Evolutionary conservation across 805 yeast genomes (phyloP), one percentile per base, ranked within the genome.

Genomic region (Isabelozyma rhagii): DNA sequence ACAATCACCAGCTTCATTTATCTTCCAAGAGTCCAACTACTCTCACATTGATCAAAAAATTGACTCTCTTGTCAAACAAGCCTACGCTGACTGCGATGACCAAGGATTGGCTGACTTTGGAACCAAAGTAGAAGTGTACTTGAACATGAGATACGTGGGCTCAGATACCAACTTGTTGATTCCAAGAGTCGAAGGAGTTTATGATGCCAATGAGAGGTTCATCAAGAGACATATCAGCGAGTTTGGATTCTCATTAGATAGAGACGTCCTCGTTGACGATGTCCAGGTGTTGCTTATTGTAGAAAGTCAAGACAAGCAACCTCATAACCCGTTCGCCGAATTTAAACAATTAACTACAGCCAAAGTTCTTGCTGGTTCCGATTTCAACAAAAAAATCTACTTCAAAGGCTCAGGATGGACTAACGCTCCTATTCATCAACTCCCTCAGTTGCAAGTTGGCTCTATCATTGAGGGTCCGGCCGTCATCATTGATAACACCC

Each of bases 131-230:
- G 96, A 90, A 59, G 79, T 79, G 42, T 88, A 79, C 56, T 69
- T 91, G 53, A 91, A 91, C 62, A 71, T 91, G 75, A 78, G 96
- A 60, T 92, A 88, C 62, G 82, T 82, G 53, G 97, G 97, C 8
- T 86, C 96, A n/a, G 97, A 92, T 60, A 87, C 97, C 2, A 84
- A 87, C 40, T 69, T 92, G 53, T 86, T 91, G 87, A 81, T 87
- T n/a, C 67, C 67, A 17, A 66, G 68, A 43, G 41, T 9, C 5
- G 65, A 60, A 17, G 62, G 59, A 7, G 55, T 57, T 27, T 55
- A 64, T 51, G 55, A 64, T 49, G 61, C 66, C 11, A 63, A 55
- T 34, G 34, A 45, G 9, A 50, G 50, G 39, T 71, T 71, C 48
- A 51, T 69, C 6, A 52, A 50, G 11, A 61, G 67, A 51, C 76